Evolutionary conservation across 306 rosid genomes (phyloP).

Genomic region (Dicorynia guianensis): DNA sequence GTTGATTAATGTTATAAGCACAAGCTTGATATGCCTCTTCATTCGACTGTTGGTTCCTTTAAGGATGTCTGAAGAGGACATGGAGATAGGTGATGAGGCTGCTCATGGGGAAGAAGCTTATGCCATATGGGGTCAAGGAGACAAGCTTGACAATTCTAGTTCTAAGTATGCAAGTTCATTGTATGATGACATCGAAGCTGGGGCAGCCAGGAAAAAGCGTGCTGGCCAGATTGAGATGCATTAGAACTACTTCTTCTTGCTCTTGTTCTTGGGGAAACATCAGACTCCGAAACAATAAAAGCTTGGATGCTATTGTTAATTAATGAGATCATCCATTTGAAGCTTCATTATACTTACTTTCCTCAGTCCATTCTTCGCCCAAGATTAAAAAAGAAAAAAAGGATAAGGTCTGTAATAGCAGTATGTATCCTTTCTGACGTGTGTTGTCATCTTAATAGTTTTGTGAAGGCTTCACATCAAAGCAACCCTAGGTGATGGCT

Average conservation of each 20-base stretch:
- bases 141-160: constrained; percentile 49
- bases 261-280: not conserved
- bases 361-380: constrained; percentile 27
- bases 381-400: not conserved
- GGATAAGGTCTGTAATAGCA: not conserved
- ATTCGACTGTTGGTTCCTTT: constrained; percentile 40
- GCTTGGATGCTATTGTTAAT: constrained; percentile 5
- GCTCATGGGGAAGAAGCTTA: constrained; percentile 68
- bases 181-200: constrained; percentile 53
- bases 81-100: constrained; percentile 65
- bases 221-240: constrained; percentile 47
- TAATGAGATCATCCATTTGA: not conserved
- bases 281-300: constrained; percentile 11
- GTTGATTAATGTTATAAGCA: constrained; percentile 40
- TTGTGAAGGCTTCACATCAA: not conserved
- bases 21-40: constrained; percentile 54
- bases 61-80: constrained; percentile 62
- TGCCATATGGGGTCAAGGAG: constrained; percentile 67
- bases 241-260: not conserved
- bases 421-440: not conserved
- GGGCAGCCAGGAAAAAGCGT: constrained; percentile 31
- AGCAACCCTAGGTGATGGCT: not conserved
- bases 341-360: not conserved
- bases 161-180: constrained; percentile 51
- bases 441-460: not conserved